Conservation (phyloP, 192 early-diverging fungal genomes). For the Ambispora gerdemannii region DNA sequence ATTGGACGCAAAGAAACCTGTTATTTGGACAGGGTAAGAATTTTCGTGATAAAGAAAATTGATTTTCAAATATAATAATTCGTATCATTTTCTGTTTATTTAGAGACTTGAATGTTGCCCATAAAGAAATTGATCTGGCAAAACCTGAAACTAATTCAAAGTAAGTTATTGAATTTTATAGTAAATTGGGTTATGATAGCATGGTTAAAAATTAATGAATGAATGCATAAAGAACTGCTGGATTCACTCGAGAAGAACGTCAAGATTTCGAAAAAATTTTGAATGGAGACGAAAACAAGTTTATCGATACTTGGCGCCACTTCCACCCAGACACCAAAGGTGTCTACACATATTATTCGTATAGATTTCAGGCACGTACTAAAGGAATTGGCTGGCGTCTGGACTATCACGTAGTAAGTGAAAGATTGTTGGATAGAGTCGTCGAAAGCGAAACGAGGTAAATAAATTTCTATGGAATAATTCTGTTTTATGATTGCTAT, state of each 20-base stretch:
- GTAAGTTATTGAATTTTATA: constrained; percentile 33
- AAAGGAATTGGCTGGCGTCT: constrained; percentile 81
- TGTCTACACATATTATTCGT: constrained; percentile 76
- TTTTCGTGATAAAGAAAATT: neutral
- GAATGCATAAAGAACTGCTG: constrained; percentile 53
- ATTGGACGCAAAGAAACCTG: constrained; percentile 66
- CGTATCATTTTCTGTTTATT: neutral
- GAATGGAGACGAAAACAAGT: constrained; percentile 44
- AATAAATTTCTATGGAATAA: no score
- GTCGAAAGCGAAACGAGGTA: constrained; percentile 63
- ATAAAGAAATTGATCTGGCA: constrained; percentile 70
- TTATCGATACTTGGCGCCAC: constrained; percentile 74
- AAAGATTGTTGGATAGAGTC: constrained; percentile 54
- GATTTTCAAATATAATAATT: neutral
- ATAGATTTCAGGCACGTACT: constrained; percentile 64
- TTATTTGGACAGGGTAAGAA: constrained; percentile 72
- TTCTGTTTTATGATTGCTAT: no score
- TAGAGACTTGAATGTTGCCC: constrained; percentile 82
- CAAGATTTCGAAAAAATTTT: constrained; percentile 63
- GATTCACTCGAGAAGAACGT: constrained; percentile 83
- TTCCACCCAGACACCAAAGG: constrained; percentile 63
- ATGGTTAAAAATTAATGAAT: neutral
- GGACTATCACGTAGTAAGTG: constrained; percentile 79
- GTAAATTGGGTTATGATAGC: neutral
- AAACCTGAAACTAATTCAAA: constrained; percentile 69